phyloP scores from a whole-genome alignment of 495 filamentous ascomycete species.

The Hypoxylon lienhwacheense region DNA sequence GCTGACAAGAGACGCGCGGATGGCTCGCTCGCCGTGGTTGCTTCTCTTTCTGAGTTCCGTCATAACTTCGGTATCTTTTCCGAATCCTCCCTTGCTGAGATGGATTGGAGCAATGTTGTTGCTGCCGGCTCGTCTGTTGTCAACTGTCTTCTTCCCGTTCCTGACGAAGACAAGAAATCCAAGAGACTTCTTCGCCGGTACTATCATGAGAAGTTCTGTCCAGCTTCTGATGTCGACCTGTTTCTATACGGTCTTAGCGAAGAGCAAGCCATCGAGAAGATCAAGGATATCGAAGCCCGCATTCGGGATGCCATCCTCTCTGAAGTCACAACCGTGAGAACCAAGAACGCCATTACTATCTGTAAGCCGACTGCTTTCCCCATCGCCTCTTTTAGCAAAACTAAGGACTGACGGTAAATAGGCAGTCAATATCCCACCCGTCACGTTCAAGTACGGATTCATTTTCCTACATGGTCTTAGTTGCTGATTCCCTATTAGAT shows the following conservation, averaged over 20 bases:
- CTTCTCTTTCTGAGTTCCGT: conserved; percentile 66
- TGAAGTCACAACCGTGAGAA: conserved; percentile 75
- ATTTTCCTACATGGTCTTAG: neutral
- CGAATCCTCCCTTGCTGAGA: conserved; percentile 61
- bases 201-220: conserved; percentile 76
- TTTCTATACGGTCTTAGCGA: conserved; percentile 79
- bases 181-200: conserved; percentile 70
- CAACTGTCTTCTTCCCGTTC: conserved; percentile 72
- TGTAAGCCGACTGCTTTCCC: conserved; percentile 31
- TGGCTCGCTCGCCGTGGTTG: conserved; percentile 66
- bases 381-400: neutral
- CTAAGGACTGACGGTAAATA: conserved; percentile 16
- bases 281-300: conserved; percentile 70
- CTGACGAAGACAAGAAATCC: conserved; percentile 60
- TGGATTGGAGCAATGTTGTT: conserved; percentile 78
- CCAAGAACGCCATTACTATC: conserved; percentile 83
- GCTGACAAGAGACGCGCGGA: conserved; percentile 58
- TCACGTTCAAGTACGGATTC: conserved; percentile 60
- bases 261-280: conserved; percentile 74
- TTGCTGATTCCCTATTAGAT: conserved; percentile 54
- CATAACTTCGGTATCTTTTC: conserved; percentile 78
- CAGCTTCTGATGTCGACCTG: conserved; percentile 81
- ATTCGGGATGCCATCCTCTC: conserved; percentile 72
- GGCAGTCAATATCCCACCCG: conserved; percentile 78
- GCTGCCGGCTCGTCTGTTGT: conserved; percentile 76